These are phyloP conservation scores for Fusarium illudens DNA, from an alignment of 2,329 filamentous ascomycete species.

Conservation along the genomic window DNA sequence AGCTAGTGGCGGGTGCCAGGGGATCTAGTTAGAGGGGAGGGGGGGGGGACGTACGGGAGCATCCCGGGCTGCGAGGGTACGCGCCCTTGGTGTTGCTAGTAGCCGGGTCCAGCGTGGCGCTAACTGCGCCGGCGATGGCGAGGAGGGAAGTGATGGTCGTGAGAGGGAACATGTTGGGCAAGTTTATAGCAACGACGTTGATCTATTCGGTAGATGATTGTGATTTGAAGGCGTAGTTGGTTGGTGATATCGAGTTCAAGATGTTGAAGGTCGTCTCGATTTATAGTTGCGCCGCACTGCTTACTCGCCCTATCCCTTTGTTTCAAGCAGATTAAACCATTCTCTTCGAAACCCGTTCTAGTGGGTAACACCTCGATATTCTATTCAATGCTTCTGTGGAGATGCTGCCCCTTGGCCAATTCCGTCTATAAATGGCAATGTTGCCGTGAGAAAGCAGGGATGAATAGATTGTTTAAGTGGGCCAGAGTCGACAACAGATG, in stretches of 20 bases:
- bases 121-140: constrained; percentile 29
- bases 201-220: not conserved
- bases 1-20: too few relatives aligned
- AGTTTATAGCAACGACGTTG: not conserved
- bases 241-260: not conserved
- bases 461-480: not conserved
- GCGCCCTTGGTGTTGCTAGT: constrained; percentile 38
- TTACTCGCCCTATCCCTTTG: not conserved
- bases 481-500: not conserved
- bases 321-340: constrained; percentile 25
- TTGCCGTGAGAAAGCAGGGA: not conserved
- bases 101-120: constrained; percentile 38
- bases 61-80: constrained; percentile 33
- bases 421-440: not conserved
- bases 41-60: constrained; percentile 21
- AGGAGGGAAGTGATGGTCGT: constrained; percentile 33
- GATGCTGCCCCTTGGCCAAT: not conserved
- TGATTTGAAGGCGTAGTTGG: not conserved
- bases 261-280: not conserved
- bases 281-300: constrained; percentile 11
- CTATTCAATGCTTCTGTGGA: not conserved
- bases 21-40: too few relatives aligned
- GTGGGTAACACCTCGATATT: constrained; percentile 8
- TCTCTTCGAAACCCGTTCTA: constrained; percentile 17
- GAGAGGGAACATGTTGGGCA: constrained; percentile 32